A percentile compares a stretch with the other conserved stretches of the same genome.
Evolutionary conservation across 495 filamentous ascomycete genomes (phyloP).

Genomic region (Aspergillus kassunensis): DNA sequence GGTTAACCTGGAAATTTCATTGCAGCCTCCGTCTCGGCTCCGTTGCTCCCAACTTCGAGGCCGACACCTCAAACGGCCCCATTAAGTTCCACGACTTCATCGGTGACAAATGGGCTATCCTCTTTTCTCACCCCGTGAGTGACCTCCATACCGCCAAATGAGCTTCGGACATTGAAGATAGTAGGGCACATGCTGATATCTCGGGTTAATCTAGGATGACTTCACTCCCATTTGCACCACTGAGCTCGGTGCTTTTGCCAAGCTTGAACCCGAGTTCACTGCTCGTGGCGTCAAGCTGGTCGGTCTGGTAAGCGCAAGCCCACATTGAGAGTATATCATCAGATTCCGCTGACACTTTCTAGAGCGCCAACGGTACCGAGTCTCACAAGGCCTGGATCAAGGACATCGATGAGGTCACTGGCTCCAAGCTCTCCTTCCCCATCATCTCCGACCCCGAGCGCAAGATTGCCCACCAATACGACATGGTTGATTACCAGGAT

Average conservation of each 20-base stretch:
- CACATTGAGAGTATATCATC: background rate
- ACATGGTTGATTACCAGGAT: slow-evolving; percentile 92
- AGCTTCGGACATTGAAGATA: too few species aligned
- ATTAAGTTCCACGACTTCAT: slow-evolving; percentile 99
- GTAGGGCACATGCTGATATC: too few species aligned
- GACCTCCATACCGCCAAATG: slow-evolving; percentile 13
- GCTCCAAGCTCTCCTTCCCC: slow-evolving; percentile 79
- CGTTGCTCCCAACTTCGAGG: slow-evolving; percentile 88
- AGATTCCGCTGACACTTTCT: slow-evolving; percentile 18
- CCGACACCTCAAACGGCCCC: slow-evolving; percentile 82
- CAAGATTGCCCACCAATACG: slow-evolving; percentile 85
- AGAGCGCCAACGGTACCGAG: slow-evolving; percentile 48
- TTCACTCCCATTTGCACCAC: slow-evolving; percentile 97
- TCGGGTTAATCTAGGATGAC: slow-evolving; percentile 57
- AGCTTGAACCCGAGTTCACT: slow-evolving; percentile 94
- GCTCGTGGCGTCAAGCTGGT: slow-evolving; percentile 94
- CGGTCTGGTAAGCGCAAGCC: slow-evolving; percentile 78
- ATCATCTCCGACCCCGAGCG: slow-evolving; percentile 97
- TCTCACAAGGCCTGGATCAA: slow-evolving; percentile 75
- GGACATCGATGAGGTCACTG: slow-evolving; percentile 92
- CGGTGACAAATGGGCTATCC: slow-evolving; percentile 87
- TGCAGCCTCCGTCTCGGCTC: slow-evolving; percentile 80
- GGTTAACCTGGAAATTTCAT: background rate
- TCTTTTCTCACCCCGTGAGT: slow-evolving; percentile 94
- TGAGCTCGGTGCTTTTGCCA: slow-evolving; percentile 94